Evolutionary conservation across 2,329 filamentous ascomycete genomes (phyloP).

Genomic region (Aspergillus eucalypticola): DNA sequence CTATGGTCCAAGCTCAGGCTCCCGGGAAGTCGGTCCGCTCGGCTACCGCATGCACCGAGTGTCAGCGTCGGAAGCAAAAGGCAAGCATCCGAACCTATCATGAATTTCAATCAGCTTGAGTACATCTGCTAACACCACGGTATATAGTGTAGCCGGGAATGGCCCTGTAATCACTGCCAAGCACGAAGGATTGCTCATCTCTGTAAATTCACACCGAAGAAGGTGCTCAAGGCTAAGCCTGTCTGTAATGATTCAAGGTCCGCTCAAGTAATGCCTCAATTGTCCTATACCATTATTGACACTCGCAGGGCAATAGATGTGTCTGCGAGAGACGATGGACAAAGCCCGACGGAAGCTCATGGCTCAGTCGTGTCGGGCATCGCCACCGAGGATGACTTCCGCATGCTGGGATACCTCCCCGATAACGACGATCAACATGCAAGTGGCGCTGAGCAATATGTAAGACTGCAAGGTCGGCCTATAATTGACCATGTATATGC

Average conservation of each 20-base stretch:
- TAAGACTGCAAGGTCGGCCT: background rate
- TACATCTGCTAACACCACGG: background rate
- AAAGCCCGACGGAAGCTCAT: background rate
- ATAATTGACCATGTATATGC: too few species aligned
- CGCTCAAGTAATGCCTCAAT: background rate
- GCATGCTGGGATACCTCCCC: conserved; percentile 21
- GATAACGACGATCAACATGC: background rate
- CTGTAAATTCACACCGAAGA: conserved; percentile 48
- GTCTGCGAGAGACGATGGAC: background rate
- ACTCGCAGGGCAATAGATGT: background rate
- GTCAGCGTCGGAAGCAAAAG: conserved; percentile 55
- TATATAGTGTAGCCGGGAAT: conserved; percentile 50
- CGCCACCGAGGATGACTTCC: conserved; percentile 15
- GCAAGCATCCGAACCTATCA: conserved; percentile 26
- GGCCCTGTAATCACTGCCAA: conserved; percentile 55
- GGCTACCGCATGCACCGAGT: conserved; percentile 47
- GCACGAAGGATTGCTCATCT: conserved; percentile 51
- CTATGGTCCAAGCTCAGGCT: background rate
- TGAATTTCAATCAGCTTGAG: background rate
- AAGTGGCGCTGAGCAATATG: background rate
- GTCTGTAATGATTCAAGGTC: conserved; percentile 15
- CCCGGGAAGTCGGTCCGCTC: conserved; percentile 17
- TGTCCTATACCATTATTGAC: background rate
- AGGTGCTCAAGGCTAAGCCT: conserved; percentile 16
- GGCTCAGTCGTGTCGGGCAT: background rate